phyloP scores from a whole-genome alignment of 768 basidiomycete species.

The Tulasnella sp. region DNA sequence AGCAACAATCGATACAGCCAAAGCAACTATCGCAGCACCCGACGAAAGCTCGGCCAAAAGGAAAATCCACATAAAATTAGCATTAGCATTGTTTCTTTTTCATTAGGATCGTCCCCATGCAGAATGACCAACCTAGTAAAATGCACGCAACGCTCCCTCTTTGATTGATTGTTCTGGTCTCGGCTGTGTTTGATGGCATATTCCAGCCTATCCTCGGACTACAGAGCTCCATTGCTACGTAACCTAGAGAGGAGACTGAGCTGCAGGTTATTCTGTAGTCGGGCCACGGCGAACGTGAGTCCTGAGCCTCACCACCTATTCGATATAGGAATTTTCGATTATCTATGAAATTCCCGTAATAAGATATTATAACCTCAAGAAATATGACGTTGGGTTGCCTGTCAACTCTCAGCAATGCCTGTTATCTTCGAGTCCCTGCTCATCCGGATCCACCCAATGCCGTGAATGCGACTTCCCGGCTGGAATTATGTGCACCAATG shows the following conservation, averaged over 20 bases:
- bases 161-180: background rate
- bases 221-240: background rate
- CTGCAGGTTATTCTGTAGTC: background rate
- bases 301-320: too few species aligned
- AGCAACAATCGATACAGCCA: background rate
- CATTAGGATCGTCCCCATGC: background rate
- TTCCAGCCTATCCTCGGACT: background rate
- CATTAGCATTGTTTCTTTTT: background rate
- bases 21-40: background rate
- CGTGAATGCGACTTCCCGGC: too few species aligned
- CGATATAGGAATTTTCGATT: too few species aligned
- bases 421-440: too few species aligned
- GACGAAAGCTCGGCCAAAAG: background rate
- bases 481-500: too few species aligned
- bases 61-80: background rate
- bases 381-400: too few species aligned
- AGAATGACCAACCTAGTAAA: background rate
- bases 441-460: too few species aligned
- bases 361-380: too few species aligned
- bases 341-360: too few species aligned
- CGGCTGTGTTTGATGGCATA: background rate
- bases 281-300: too few species aligned
- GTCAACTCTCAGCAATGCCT: too few species aligned
- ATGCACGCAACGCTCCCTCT: background rate
- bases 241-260: background rate